Base-by-base conservation (phyloP, 768 basidiomycete genomes). In the Phallus indusiatus region DNA sequence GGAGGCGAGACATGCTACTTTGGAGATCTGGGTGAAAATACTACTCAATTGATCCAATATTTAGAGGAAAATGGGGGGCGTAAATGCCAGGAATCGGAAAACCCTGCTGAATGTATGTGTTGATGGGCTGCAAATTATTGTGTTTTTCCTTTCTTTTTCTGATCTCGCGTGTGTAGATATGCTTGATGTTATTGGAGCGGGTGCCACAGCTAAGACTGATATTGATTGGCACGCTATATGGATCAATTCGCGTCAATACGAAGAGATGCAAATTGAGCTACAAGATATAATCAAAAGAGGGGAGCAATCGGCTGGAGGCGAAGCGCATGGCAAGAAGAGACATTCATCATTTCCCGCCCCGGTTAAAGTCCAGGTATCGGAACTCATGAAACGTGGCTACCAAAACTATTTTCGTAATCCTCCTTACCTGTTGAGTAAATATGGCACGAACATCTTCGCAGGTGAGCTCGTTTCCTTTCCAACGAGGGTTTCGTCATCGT, bases 1-100 rank as follows among this genome's bases (percentile, higher is more conserved):
- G 92, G 93, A 12, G 93, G 93, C 21, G 71, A 86, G 64, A 84
- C 77, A 2, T 85, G 85, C 8, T 90, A 86, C 70, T 86, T 86
- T 62, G 86, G 86, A 9, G 66, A 66, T 35, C 68, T 90, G 22
- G 90, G 90, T 0, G 62, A 72, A 18, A 79, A 85, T 60, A 76
- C 88, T 0, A 68, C 75, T 8, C 80, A 80, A 0, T 68, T 94
- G 18, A 81, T 91, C 56, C 67, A 76, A n/a, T 94, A 94, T 69
- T 91, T 94, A 62, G 83, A 90, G 67, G 65, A 67, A 3, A 83
- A 83, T 53, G 88, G 89, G 33, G 83, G 81, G 0, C 74, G 82
- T 2, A 65, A 64, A n/a, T 93, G 91, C 60, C 73, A 75, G 0
- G 66, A 77, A 3, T 75, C 77, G 0, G 90, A 84, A 68, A 94